A percentile compares a stretch with the other conserved stretches of the same genome.
phyloP scores from a whole-genome alignment of 805 yeast genomes.

The Cyberlindnera americana region DNA sequence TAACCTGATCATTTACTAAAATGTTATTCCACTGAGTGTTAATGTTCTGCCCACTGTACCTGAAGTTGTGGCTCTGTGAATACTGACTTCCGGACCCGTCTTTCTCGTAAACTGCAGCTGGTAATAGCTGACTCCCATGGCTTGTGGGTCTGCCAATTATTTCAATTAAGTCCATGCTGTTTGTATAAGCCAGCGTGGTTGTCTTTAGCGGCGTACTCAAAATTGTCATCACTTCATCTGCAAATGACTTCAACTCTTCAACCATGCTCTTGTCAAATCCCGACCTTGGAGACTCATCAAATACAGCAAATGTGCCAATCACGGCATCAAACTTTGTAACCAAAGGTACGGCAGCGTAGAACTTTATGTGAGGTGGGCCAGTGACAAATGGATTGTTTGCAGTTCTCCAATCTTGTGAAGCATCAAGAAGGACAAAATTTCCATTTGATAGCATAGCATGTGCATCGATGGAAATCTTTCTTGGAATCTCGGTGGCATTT shows the following conservation, averaged over 20 bases:
- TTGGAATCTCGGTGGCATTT: constrained; percentile 46
- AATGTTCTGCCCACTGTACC: constrained; percentile 34
- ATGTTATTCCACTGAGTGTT: constrained; percentile 21
- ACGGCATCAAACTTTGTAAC: constrained; percentile 36
- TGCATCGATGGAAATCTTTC: constrained; percentile 59
- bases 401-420: constrained; percentile 70
- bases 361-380: constrained; percentile 54
- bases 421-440: constrained; percentile 53
- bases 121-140: constrained; percentile 31
- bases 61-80: constrained; percentile 43
- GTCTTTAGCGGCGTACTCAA: constrained; percentile 34
- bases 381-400: constrained; percentile 58
- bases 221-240: constrained; percentile 40
- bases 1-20: constrained; percentile 32
- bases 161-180: constrained; percentile 15
- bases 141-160: constrained; percentile 59
- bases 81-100: constrained; percentile 68
- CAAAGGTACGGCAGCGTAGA: constrained; percentile 66
- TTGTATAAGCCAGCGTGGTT: neutral
- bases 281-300: constrained; percentile 43
- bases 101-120: constrained; percentile 47
- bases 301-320: constrained; percentile 58
- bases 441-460: constrained; percentile 62
- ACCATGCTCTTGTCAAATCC: constrained; percentile 36
- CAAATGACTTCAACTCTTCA: constrained; percentile 33